Evolutionary conservation across 2,329 filamentous ascomycete genomes (phyloP), one percentile per base, ranked within the genome.

Genomic region (Exserohilum turcica): DNA sequence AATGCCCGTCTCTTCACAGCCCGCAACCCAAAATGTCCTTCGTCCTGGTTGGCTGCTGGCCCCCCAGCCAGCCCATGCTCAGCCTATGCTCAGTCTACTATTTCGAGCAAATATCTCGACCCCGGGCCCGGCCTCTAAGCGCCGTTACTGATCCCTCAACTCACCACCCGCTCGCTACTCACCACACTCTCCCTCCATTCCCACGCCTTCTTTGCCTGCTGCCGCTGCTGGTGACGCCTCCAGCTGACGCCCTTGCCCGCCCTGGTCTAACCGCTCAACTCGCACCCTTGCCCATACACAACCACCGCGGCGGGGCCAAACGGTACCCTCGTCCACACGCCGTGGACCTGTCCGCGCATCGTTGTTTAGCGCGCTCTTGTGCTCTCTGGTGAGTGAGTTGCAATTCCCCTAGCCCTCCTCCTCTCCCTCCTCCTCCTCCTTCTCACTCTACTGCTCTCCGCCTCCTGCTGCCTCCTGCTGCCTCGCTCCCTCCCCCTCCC

Each of bases 191-290:
- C 68, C 59, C 66, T 64, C 58, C 63, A n/a, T n/a, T n/a, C n/a
- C n/a, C n/a, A n/a, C n/a, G n/a, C n/a, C n/a, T n/a, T 57, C 57
- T 60, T 66, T 3, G 21, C 21, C 21, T 24, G 21, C 21, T 24
- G 21, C 21, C 21, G 21, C 21, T 24, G 21, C 21, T 24, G 21
- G 4, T 24, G 4, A 5, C 21, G 21, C 21, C 21, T 24, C 21
- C 21, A 24, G 21, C 21, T 24, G 21, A 63, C 68, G 69, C 75
- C 73, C 74, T 70, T 73, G 74, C 78, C 76, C 76, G 76, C 45
- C 59, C 55, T 56, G 64, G 59, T 70, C 62, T 68, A 64, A 63
- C 64, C 64, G 71, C 63, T 53, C 50, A 64, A 57, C 63, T 52
- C 48, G 60, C 40, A 70, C 63, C 71, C 71, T 66, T 68, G 68